Percentiles rank a stretch among this genome's conserved stretches.
phyloP scores from a whole-genome alignment of 768 basidiomycete species.

The Serendipita sp. region DNA sequence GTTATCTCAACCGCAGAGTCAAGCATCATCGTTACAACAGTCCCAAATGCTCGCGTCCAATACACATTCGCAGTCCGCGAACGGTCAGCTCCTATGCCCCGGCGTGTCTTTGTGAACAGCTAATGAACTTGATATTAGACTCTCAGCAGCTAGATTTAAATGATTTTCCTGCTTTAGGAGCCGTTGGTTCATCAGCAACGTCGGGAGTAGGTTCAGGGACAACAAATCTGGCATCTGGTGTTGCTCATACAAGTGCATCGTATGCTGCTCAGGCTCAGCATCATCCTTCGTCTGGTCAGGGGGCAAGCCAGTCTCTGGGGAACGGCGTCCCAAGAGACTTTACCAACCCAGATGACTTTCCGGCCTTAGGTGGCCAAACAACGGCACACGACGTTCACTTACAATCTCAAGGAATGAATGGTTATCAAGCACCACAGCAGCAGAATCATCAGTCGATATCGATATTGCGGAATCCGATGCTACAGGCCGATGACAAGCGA shows the following conservation, averaged over 20 bases:
- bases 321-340: conserved; percentile 6
- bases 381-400: conserved; percentile 18
- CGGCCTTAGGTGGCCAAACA: conserved; percentile 58
- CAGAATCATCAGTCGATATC: conserved; percentile 38
- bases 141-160: conserved; percentile 45
- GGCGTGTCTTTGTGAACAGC: background rate
- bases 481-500: conserved; percentile 4
- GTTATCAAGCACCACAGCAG: conserved; percentile 26
- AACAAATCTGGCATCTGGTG: background rate
- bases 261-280: conserved; percentile 6
- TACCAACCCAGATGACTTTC: conserved; percentile 64
- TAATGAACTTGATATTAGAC: background rate
- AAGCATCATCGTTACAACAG: background rate
- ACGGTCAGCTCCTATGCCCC: background rate
- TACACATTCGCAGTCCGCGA: background rate
- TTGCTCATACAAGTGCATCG: conserved; percentile 8
- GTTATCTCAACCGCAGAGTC: background rate
- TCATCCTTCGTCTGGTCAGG: background rate
- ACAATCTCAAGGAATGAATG: conserved; percentile 68
- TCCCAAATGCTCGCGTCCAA: background rate
- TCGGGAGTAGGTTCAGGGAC: conserved; percentile 1
- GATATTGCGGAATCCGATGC: background rate
- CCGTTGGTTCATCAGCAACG: conserved; percentile 30
- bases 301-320: conserved; percentile 4
- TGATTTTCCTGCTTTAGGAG: conserved; percentile 74